Evolutionary conservation across 2,329 filamentous ascomycete genomes (phyloP).

Genomic region (Leptographium lundbergii): DNA sequence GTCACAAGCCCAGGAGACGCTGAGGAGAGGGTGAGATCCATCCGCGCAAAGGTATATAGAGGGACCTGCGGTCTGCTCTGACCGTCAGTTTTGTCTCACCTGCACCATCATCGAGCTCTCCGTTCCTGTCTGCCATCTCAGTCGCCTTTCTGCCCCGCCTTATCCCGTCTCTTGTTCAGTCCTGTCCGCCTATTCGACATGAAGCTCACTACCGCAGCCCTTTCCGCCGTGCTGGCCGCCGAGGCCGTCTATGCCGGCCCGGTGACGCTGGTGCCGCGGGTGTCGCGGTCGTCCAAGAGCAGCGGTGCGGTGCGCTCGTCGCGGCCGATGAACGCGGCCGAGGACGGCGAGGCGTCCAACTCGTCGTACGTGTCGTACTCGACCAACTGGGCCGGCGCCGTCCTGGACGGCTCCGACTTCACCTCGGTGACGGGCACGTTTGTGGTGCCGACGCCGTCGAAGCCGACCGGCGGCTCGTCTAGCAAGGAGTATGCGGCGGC

Average conservation of each 20-base stretch:
- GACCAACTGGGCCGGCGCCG: conserved; percentile 25
- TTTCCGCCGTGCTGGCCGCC: conserved; percentile 18
- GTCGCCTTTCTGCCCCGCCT: not conserved
- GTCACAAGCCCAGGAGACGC: not conserved
- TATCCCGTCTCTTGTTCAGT: not conserved
- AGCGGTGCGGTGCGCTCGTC: conserved; percentile 12
- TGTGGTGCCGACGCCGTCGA: conserved; percentile 13
- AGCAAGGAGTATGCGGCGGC: conserved; percentile 16
- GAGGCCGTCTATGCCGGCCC: conserved; percentile 31
- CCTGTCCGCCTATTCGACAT: conserved; percentile 22
- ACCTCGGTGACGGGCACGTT: conserved; percentile 7
- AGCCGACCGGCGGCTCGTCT: conserved; percentile 7
- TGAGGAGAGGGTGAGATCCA: not conserved
- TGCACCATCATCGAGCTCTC: not conserved
- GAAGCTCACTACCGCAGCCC: conserved; percentile 34
- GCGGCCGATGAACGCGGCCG: conserved; percentile 11
- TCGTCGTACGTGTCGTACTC: conserved; percentile 20
- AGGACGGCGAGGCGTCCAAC: not conserved
- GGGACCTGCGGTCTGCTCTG: not conserved
- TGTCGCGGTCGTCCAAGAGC: conserved; percentile 18
- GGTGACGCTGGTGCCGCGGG: conserved; percentile 26
- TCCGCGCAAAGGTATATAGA: not conserved
- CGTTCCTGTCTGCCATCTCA: not conserved
- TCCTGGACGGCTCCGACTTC: conserved; percentile 7
- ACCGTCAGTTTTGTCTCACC: not conserved